phyloP scores from a whole-genome alignment of 1,284 basidiomycete genomes.

The Ganoderma sinense region DNA sequence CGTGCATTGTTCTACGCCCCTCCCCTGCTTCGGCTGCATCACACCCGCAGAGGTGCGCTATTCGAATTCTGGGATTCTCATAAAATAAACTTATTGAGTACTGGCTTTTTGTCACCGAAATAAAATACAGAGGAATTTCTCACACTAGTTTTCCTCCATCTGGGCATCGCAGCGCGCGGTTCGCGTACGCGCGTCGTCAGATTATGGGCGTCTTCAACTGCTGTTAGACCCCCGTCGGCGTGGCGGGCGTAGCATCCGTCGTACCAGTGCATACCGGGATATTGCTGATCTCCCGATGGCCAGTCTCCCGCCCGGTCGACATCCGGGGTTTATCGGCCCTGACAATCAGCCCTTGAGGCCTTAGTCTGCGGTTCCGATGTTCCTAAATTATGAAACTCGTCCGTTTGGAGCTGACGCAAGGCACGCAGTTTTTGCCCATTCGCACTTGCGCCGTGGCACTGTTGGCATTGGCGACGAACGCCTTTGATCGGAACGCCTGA shows the following conservation, averaged over 20 bases:
- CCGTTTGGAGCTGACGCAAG: constrained; percentile 10
- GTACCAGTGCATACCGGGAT: constrained; percentile 24
- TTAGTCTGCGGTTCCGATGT: constrained; percentile 6
- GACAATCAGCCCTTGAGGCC: constrained; percentile 6
- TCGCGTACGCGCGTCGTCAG: neutral
- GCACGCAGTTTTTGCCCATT: constrained; percentile 1
- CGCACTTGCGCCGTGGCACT: constrained; percentile 6
- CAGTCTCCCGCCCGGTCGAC: constrained; percentile 13
- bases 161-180: neutral
- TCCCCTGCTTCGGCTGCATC: neutral
- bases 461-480: constrained; percentile 9
- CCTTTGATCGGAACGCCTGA: constrained; percentile 13
- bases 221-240: constrained; percentile 4
- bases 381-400: constrained; percentile 9
- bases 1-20: neutral
- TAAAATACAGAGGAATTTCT: neutral
- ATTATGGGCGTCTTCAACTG: constrained; percentile 4
- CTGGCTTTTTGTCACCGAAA: neutral
- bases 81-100: neutral
- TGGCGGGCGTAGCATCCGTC: constrained; percentile 12
- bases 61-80: neutral
- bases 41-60: neutral
- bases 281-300: constrained; percentile 12
- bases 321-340: constrained; percentile 7
- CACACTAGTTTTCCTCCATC: neutral